Percentiles rank a stretch among this genome's conserved stretches.
Conservation (phyloP, 306 rosid species). For the Potentilla sterilis region DNA sequence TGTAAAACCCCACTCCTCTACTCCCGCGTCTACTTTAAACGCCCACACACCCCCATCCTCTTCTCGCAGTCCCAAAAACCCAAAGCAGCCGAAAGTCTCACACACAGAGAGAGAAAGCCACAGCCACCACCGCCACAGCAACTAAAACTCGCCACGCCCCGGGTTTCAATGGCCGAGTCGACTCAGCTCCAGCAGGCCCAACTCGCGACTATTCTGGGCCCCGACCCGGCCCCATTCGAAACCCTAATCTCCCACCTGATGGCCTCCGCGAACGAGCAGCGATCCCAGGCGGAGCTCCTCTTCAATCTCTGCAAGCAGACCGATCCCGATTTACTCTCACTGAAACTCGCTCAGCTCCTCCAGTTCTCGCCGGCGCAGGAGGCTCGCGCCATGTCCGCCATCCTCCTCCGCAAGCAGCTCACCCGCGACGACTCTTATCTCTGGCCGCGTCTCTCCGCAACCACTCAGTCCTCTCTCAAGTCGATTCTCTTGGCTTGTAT, state of each 20-base stretch:
- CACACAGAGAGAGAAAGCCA: background rate
- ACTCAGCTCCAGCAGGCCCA: slow-evolving; percentile 82
- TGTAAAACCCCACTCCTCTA: background rate
- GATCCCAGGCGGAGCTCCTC: slow-evolving; percentile 80
- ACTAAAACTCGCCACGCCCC: no score
- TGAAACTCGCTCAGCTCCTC: slow-evolving; percentile 84
- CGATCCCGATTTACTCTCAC: slow-evolving; percentile 73
- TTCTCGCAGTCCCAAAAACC: background rate
- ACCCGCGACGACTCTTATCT: slow-evolving; percentile 86
- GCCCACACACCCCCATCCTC: background rate
- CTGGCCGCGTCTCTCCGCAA: slow-evolving; percentile 71
- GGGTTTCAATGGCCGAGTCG: slow-evolving; percentile 44
- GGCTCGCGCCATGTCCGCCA: slow-evolving; percentile 94
- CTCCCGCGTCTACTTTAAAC: slow-evolving; percentile 14
- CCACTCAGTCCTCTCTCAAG: slow-evolving; percentile 70
- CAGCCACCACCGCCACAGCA: background rate
- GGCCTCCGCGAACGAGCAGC: slow-evolving; percentile 84
- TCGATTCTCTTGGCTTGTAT: slow-evolving; percentile 70
- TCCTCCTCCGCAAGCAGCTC: slow-evolving; percentile 91
- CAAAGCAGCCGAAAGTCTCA: background rate
- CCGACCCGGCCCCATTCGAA: slow-evolving; percentile 76
- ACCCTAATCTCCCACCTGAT: slow-evolving; percentile 86
- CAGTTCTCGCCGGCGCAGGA: slow-evolving; percentile 66
- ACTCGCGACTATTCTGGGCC: slow-evolving; percentile 78
- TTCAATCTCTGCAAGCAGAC: slow-evolving; percentile 95